Base-by-base conservation (phyloP, 495 filamentous ascomycete genomes). In the Margaritispora aquatica region DNA sequence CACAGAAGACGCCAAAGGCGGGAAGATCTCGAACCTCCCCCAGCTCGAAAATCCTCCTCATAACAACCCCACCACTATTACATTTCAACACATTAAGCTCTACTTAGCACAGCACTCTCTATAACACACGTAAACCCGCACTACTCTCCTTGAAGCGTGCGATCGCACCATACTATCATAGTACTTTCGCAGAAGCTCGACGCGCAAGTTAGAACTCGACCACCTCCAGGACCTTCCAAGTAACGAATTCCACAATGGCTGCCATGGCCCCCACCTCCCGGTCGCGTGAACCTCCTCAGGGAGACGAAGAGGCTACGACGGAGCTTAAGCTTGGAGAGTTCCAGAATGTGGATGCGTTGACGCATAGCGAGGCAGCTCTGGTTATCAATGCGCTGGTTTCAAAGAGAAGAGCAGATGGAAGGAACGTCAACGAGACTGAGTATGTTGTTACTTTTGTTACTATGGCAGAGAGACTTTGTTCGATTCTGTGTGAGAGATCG, bases 291-390 rank as follows among this genome's bases (percentile, higher is more conserved):
- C 71, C 83, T 19, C 81, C 88, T 9, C 79, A 88, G 53, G 89
- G 88, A 68, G 89, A 96, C 66, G 92, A 97, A 73, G 93, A 97
- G 77, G 92, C 92, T 2, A 82, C 84, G 36, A 79, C 84, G 4
- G 84, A 86, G 34, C 84, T 97, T 56, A 85, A 83, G 66, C 88
- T 98, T 26, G 94, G 94, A 72, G 93, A 96, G 65, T 96, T 97
- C 74, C 81, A 91, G 63, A 78, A 90, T 68, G 90, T 92, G 34
- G 89, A 92, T 63, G 89, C 89, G 1, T 79, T 98, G 54, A 93
- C 90, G 29, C 77, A 96, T 27, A 92, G 88, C 13, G 94, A 96
- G 69, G 92, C 93, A n/a, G 82, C 90, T 59, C 80, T 96, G 34
- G 85, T 97, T 63, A 90, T 97, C 63, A 89, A 89, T 68, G 91